Percentiles rank a stretch among this genome's conserved stretches.
Evolutionary conservation across 2,329 filamentous ascomycete genomes (phyloP).

Genomic region (Aphanocladium album): DNA sequence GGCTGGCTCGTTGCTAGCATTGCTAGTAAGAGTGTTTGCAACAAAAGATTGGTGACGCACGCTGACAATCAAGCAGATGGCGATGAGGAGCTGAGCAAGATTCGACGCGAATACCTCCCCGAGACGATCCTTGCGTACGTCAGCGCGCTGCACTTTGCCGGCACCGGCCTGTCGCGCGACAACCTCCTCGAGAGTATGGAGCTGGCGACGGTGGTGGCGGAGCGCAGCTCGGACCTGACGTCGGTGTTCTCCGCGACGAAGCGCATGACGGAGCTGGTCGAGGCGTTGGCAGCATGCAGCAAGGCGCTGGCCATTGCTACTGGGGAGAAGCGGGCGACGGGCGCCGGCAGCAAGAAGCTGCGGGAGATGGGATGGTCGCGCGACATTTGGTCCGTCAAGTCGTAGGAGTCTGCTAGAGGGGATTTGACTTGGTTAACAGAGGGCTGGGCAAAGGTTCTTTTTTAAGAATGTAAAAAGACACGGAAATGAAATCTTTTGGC

Average conservation of each 20-base stretch:
- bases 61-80: constrained; percentile 39
- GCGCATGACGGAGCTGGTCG: constrained; percentile 70
- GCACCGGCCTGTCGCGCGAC: constrained; percentile 67
- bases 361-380: constrained; percentile 58
- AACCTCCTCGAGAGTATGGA: constrained; percentile 83
- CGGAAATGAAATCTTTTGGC: neutral
- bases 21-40: constrained; percentile 43
- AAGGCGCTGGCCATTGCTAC: constrained; percentile 60
- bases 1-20: constrained; percentile 56
- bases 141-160: constrained; percentile 73
- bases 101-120: constrained; percentile 77
- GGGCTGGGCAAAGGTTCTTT: neutral
- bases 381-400: constrained; percentile 57
- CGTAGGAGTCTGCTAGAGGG: constrained; percentile 16
- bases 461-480: neutral
- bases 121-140: constrained; percentile 82
- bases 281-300: constrained; percentile 71
- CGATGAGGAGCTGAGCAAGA: constrained; percentile 54
- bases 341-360: constrained; percentile 52
- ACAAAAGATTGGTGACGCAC: neutral
- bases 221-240: constrained; percentile 62
- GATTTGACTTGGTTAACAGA: neutral
- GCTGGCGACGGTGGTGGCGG: constrained; percentile 69
- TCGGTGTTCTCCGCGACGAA: constrained; percentile 57
- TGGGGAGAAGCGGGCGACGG: constrained; percentile 47